Evolutionary conservation across 2,329 filamentous ascomycete species (phyloP), one percentile per base, ranked within the genome.

Genomic region (Fusarium albosuccineum): DNA sequence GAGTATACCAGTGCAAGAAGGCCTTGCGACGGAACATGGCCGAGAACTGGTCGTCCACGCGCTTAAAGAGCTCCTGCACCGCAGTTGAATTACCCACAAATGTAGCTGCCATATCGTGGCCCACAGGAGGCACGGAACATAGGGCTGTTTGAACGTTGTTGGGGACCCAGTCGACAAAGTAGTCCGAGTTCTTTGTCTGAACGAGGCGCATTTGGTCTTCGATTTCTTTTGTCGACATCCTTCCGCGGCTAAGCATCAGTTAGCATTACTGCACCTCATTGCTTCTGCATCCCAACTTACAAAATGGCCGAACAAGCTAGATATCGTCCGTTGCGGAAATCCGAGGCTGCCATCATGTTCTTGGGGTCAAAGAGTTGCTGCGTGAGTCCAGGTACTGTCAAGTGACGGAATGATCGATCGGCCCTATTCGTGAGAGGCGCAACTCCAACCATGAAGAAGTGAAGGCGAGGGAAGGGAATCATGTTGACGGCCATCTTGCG

Each of bases 1-100:
- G 94, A 89, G 96, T 99, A 87, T 98, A 99, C 96, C 96, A 99
- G 88, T 98, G 96, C 90, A 99, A 93, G 93, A 99, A 99, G 89
- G 96, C 96, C 92, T 98, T 99, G 86, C 96, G 94, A 86, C 95
- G 90, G 91, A 99, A 99, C 96, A 99, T 99, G 82, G 94, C 95
- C 85, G 92, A 94, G 91, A 99, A 99, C 87, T 98, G 96, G 84
- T 98, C 96, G 81, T 95, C 96, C 76, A 99, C 87, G 89, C 96
- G 95, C 93, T 99, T 98, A 92, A 99, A 99, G 76, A 99, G 92
- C 87, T 99, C 96, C 88, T 99, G 96, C 85, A 99, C 98, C 73
- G 95, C 96, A 75, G 96, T 99, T 70, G 94, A 97, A 91, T 99
- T 99, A 79, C 96, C 96, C 73, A 99, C 93, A 76, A 99, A 99